Evolutionary conservation across 2,329 filamentous ascomycete genomes (phyloP).

Genomic region (Tolypocladium ovalisporum): DNA sequence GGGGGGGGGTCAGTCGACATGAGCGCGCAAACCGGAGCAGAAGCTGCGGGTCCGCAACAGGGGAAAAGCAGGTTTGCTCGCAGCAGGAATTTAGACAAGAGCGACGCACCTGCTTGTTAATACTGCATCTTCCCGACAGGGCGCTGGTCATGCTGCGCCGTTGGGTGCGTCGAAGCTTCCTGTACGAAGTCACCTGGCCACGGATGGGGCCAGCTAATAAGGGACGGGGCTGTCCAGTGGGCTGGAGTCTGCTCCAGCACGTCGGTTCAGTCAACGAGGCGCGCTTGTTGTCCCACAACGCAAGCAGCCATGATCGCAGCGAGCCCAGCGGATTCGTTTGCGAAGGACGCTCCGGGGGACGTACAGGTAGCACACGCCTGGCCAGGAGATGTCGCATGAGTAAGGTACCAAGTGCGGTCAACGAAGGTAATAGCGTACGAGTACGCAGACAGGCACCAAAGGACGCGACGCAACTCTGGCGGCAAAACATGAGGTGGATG

Average conservation of each 20-base stretch:
- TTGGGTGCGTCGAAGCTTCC: neutral
- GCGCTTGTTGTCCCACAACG: neutral
- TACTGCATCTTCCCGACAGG: neutral
- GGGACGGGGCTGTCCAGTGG: neutral
- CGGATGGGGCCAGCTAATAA: neutral
- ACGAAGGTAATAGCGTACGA: too few relatives aligned
- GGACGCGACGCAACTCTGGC: too few relatives aligned
- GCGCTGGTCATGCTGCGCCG: neutral
- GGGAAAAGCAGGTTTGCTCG: neutral
- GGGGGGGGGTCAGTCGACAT: neutral
- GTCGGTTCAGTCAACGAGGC: too few relatives aligned
- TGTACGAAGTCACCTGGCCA: neutral
- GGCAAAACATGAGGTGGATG: neutral
- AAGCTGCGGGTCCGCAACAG: constrained; percentile 1
- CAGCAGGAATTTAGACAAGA: neutral
- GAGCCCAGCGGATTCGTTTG: neutral
- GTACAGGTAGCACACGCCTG: neutral
- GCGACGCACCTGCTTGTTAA: neutral
- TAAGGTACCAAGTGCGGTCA: neutral
- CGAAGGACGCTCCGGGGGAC: neutral
- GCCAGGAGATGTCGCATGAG: neutral
- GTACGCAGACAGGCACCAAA: too few relatives aligned
- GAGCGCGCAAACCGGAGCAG: constrained; percentile 1
- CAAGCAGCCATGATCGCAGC: neutral
- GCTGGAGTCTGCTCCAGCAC: neutral